Percentiles rank a stretch among this genome's conserved stretches.
Conservation (phyloP, 2,329 filamentous ascomycete genomes). For the Didymella sp. region DNA sequence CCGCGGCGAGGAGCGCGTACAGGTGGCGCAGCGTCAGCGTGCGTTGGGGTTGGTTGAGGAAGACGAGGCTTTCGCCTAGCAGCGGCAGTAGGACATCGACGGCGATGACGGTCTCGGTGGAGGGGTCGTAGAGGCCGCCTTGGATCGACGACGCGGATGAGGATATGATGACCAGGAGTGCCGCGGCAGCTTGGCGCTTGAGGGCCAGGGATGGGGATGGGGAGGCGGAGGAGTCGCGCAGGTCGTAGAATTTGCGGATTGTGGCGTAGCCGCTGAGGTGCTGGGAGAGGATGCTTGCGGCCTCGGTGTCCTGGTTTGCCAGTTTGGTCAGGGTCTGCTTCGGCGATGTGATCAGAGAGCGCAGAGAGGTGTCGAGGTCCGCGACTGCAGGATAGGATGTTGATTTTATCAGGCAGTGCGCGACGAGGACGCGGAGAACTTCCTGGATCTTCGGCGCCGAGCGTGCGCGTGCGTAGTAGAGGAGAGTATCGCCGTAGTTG, state of each 20-base stretch:
- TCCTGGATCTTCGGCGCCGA: constrained; percentile 79
- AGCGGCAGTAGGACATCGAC: constrained; percentile 86
- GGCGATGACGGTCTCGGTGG: constrained; percentile 81
- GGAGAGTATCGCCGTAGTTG: constrained; percentile 83
- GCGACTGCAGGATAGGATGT: constrained; percentile 74
- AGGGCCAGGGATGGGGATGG: constrained; percentile 66
- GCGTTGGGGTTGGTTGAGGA: constrained; percentile 69
- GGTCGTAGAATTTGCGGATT: constrained; percentile 85
- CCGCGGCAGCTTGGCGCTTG: constrained; percentile 73
- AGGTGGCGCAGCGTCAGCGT: constrained; percentile 75
- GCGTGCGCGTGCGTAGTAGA: constrained; percentile 90
- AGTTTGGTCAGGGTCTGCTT: constrained; percentile 74
- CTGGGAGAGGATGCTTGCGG: constrained; percentile 81
- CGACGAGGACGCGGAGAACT: constrained; percentile 84
- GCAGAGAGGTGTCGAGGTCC: constrained; percentile 76
- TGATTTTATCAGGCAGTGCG: constrained; percentile 85
- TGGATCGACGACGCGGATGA: constrained; percentile 90
- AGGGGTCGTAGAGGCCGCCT: constrained; percentile 84
- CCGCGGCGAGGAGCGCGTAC: constrained; percentile 74
- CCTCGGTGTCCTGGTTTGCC: constrained; percentile 77
- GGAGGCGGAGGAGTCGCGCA: constrained; percentile 70
- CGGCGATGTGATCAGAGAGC: constrained; percentile 72
- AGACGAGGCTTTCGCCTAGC: constrained; percentile 81
- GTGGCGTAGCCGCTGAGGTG: constrained; percentile 93
- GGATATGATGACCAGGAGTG: constrained; percentile 81